Evolutionary conservation across 371 early-diverging fungal species (phyloP).

Genomic region (Smittium culicis): DNA sequence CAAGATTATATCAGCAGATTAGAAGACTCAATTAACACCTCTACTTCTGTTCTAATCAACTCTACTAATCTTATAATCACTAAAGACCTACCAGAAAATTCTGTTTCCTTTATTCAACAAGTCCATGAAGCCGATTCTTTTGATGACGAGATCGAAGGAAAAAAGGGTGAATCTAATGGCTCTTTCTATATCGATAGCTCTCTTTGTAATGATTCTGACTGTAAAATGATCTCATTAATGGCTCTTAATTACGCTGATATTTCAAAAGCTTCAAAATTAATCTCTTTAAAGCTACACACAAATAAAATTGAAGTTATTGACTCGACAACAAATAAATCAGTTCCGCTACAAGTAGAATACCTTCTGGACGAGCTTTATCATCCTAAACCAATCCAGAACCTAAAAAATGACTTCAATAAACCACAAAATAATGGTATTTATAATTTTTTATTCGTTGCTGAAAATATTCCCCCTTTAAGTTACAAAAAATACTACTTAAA

Average conservation of each 20-base stretch:
- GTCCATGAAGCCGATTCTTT: constrained; percentile 3
- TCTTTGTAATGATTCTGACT: background rate
- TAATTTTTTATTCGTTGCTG: constrained; percentile 21
- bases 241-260: background rate
- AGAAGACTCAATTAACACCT: background rate
- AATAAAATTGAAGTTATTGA: background rate
- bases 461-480: constrained; percentile 18
- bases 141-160: constrained; percentile 3
- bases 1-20: constrained; percentile 21
- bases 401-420: background rate
- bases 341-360: constrained; percentile 17
- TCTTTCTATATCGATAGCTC: background rate
- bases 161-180: background rate
- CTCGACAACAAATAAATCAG: constrained; percentile 15
- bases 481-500: constrained; percentile 13
- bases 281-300: background rate
- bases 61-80: background rate
- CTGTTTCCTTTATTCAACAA: background rate
- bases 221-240: background rate
- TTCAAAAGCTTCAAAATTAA: background rate
- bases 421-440: constrained; percentile 2
- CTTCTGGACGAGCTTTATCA: constrained; percentile 15
- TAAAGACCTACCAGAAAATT: too few relatives aligned
- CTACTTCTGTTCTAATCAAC: constrained; percentile 6
- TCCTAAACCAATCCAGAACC: constrained; percentile 10